Evolutionary conservation across 169 alveolate species (phyloP).

Genomic region (Toxoplasma gondii): DNA sequence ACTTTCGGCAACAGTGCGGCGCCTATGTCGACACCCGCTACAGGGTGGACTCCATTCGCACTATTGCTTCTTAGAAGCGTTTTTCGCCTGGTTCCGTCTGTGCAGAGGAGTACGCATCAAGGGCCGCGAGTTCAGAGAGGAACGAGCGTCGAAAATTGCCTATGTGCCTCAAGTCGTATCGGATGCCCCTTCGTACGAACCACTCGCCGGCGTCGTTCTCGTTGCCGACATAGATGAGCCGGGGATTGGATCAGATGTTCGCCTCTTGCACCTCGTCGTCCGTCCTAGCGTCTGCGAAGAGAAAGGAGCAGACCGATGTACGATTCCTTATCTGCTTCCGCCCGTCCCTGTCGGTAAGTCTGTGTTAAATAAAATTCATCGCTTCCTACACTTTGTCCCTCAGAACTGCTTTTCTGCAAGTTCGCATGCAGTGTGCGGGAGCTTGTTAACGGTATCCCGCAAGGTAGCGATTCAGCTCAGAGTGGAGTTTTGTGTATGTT

Average conservation of each 20-base stretch:
- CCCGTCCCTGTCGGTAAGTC: not conserved
- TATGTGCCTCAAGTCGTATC: not conserved
- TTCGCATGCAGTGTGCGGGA: too few relatives aligned
- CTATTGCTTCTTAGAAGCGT: too few relatives aligned
- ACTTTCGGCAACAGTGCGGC: too few relatives aligned
- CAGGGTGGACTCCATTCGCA: too few relatives aligned
- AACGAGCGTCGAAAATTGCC: not conserved
- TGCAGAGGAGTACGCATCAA: not conserved
- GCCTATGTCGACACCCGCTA: too few relatives aligned
- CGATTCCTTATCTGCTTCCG: not conserved
- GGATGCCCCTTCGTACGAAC: not conserved
- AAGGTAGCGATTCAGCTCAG: too few relatives aligned
- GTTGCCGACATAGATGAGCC: not conserved
- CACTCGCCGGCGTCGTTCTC: not conserved
- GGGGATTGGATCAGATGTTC: not conserved
- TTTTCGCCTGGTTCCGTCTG: too few relatives aligned
- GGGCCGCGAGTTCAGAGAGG: not conserved
- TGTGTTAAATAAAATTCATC: not conserved
- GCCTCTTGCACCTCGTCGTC: not conserved
- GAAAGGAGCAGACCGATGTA: not conserved
- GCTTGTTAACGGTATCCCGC: too few relatives aligned
- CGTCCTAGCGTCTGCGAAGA: conserved; percentile 11
- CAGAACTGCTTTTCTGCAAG: too few relatives aligned
- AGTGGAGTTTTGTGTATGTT: too few relatives aligned
- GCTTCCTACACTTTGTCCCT: not conserved